Base-by-base conservation (phyloP, 768 basidiomycete genomes). In the Mycena haematopus region DNA sequence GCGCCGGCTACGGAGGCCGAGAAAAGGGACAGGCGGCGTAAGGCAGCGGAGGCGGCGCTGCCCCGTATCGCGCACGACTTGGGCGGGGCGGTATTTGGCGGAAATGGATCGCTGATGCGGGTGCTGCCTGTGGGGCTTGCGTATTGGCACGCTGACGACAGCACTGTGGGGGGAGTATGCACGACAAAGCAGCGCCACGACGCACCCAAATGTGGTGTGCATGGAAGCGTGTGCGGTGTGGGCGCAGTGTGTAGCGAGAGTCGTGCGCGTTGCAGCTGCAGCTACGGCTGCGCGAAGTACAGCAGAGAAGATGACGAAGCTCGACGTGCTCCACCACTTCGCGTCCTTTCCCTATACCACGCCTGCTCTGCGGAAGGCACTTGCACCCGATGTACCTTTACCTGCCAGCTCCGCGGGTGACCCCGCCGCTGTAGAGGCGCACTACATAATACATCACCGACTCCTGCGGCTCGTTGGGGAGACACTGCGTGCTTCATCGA, bases 51-150 rank as follows among this genome's bases (percentile, higher is more conserved):
- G n/a, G 47, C 64, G 5, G 74, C 73, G 2, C 69, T 81, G 0
- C 36, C 53, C 29, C 51, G 56, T 14, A 78, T 83, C 56, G 68
- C 68, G 17, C 60, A 59, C 5, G 58, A 72, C n/a, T 63, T 82
- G 15, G 56, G 62, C n/a, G 68, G 64, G 1, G 68, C 74, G 3
- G 40, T 57, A 0, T 75, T 59, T 58, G 72, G 73, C 24, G 79
- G 78, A 15, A 82, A 81, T 64, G 81, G 79, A 13, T 80, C 78
- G 55, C 69, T 84, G 38, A 79, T 82, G 78, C 78, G 82, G n/a
- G 70, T 82, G 38, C 59, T 81, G 7, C 80, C 82, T 7, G 68
- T 82, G 2, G 79, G 76, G 0, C 71, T 82, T 24, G 74, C 77
- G 24, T 82, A 56, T 24, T 62, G 49, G 55, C 31, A 40, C 29